Evolutionary conservation across 164 flowering plant species (phyloP), one percentile per base, ranked within the genome.

Genomic region (Sextonia rubra): DNA sequence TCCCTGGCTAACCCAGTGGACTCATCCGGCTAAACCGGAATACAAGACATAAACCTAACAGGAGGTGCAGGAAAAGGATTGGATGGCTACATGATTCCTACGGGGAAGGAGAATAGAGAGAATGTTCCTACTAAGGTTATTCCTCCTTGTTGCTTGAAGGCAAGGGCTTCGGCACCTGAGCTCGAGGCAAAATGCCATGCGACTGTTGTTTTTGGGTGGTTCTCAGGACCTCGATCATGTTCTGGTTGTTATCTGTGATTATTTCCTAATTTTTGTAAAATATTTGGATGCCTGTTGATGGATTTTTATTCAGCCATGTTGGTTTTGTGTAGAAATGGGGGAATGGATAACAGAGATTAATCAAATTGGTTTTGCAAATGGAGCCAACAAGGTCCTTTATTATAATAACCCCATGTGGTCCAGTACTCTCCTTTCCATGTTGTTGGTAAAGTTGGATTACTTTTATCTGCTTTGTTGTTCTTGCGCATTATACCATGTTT

Each of bases 321-420:
- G 25, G 64, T 61, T 61, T 32, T 12, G 61, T 56, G 12, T 61
- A 9, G 27, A 22, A 26, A 14, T 61, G 64, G 64, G 27, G 14
- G 9, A 26, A 22, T 23, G 11, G 27, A 61, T 30, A 49, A 56
- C 48, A 56, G 2, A 3, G 22, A 32, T 37, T 60, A 60, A 32
- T 49, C 65, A 37, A 12, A 61, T 64, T 52, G 1, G 47, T 20
- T 25, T 32, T 79, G 37, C 86, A 88, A 93, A 71, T 66, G 82
- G 80, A 69, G 64, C 68, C 75, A 72, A 68, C 69, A 85, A 82
- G 47, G 64, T 7, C 32, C 70, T 83, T 48, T 95, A 87, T 76
- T 95, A 83, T 81, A 90, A 95, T 88, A 95, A 93, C 64, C 99
- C 99, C 15, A 95, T 95, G 99, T 95, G 99, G 99, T 97, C 96